Conservation (phyloP, 148 eudicot species). For the Cornus florida region DNA sequence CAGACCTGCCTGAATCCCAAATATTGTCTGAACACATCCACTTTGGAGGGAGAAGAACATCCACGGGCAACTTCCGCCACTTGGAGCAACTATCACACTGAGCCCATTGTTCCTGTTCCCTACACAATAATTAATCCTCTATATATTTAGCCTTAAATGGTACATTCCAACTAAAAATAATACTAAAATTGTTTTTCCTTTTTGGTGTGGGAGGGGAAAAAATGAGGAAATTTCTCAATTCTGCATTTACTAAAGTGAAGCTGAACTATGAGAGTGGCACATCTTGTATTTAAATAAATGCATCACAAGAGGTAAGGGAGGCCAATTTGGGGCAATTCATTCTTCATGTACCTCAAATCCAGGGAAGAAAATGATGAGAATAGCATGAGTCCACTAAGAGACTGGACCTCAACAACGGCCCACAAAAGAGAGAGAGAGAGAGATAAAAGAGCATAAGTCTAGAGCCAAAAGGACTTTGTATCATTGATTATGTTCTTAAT, state of each 20-base stretch:
- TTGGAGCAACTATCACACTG: conserved; percentile 86
- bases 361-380: background rate
- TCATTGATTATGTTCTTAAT: background rate
- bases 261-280: background rate
- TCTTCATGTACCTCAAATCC: background rate
- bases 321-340: background rate
- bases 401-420: too few species aligned
- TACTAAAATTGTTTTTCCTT: background rate
- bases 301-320: background rate
- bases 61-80: conserved; percentile 81
- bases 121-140: conserved; percentile 13
- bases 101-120: conserved; percentile 89
- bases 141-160: background rate
- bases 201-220: background rate
- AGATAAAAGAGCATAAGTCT: background rate
- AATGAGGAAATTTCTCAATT: background rate
- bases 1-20: conserved; percentile 80
- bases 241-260: background rate
- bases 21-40: conserved; percentile 82
- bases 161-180: conserved; percentile 6
- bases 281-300: background rate
- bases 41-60: conserved; percentile 74
- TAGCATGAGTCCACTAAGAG: background rate
- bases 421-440: background rate
- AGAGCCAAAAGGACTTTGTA: background rate